Percentiles rank a stretch among this genome's conserved stretches.
These are phyloP conservation scores for Collybia sp. DNA, from an alignment of 768 basidiomycete genomes.

Conservation along the genomic window DNA sequence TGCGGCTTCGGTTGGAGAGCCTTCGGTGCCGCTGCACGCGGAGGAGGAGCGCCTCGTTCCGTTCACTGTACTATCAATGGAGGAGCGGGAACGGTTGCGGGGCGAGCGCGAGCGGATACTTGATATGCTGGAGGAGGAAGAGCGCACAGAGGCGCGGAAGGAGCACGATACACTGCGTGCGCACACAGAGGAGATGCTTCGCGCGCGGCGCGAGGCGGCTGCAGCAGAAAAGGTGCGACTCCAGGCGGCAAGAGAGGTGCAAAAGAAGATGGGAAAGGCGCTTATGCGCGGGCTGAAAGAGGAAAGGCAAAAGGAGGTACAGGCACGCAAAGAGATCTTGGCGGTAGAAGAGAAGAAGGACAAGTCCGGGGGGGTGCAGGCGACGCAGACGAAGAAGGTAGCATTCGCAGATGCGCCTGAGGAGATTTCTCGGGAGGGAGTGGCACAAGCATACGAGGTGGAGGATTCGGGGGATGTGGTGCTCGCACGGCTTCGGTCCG, in stretches of 20 bases:
- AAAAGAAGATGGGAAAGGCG: constrained; percentile 77
- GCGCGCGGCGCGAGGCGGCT: constrained; percentile 45
- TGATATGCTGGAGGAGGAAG: constrained; percentile 69
- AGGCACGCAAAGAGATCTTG: constrained; percentile 24
- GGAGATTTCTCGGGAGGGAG: constrained; percentile 14
- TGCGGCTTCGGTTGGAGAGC: constrained; percentile 11
- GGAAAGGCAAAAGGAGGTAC: constrained; percentile 30
- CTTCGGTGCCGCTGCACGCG: constrained; percentile 12
- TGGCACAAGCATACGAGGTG: constrained; percentile 9
- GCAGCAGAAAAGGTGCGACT: constrained; percentile 31
- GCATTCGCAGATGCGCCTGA: constrained; percentile 49
- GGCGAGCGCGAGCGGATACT: constrained; percentile 62
- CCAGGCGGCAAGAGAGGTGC: constrained; percentile 46
- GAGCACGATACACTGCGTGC: constrained; percentile 37
- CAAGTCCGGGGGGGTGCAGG: constrained; percentile 11
- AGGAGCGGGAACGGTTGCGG: constrained; percentile 44
- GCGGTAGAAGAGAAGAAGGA: constrained; percentile 20
- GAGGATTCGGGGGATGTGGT: constrained; percentile 52
- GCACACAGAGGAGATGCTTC: constrained; percentile 39
- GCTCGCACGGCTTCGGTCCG: constrained; percentile 40
- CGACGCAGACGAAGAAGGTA: constrained; percentile 43
- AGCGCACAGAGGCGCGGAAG: constrained; percentile 38
- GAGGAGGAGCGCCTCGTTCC: constrained; percentile 45
- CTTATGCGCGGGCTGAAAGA: constrained; percentile 44
- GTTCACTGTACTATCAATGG: constrained; percentile 36